Conservation (phyloP, 345 rosid genomes). For the Acer yangbiense region DNA sequence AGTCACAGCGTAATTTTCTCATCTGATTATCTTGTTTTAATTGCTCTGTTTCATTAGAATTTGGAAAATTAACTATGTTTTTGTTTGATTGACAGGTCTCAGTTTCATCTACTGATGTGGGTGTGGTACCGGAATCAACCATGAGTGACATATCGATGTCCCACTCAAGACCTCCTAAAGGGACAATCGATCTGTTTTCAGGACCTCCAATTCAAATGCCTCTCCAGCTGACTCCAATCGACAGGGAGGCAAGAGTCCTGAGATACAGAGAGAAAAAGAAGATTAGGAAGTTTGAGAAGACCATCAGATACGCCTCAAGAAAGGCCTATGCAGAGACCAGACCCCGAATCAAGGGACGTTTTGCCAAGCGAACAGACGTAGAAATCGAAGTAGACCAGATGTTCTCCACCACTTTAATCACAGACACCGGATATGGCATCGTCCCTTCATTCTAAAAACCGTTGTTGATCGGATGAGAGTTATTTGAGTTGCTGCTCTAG, state of each 20-base stretch:
- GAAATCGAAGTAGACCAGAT: constrained; percentile 67
- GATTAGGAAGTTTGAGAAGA: constrained; percentile 83
- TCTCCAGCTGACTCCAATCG: constrained; percentile 69
- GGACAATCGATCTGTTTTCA: constrained; percentile 60
- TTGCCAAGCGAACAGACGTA: constrained; percentile 71
- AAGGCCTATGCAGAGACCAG: constrained; percentile 96
- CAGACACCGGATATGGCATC: constrained; percentile 64
- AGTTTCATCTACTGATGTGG: constrained; percentile 64
- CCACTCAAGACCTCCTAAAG: constrained; percentile 50
- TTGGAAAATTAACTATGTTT: too few species aligned
- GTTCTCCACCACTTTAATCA: constrained; percentile 54
- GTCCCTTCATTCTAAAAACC: constrained; percentile 69
- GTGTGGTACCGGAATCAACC: constrained; percentile 77
- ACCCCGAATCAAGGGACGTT: constrained; percentile 90
- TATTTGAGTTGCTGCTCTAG: constrained; percentile 23
- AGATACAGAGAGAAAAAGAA: constrained; percentile 98
- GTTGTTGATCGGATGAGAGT: not conserved
- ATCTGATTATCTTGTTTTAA: too few species aligned
- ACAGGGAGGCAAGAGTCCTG: constrained; percentile 87
- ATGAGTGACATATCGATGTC: constrained; percentile 59
- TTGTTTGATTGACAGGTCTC: constrained; percentile 41
- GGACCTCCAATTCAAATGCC: constrained; percentile 55
- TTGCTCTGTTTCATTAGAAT: too few species aligned
- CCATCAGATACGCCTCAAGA: constrained; percentile 96
- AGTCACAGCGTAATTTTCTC: constrained; percentile 47